Evolutionary conservation across 2,329 filamentous ascomycete genomes (phyloP).

Genomic region (Colletotrichum salicis): DNA sequence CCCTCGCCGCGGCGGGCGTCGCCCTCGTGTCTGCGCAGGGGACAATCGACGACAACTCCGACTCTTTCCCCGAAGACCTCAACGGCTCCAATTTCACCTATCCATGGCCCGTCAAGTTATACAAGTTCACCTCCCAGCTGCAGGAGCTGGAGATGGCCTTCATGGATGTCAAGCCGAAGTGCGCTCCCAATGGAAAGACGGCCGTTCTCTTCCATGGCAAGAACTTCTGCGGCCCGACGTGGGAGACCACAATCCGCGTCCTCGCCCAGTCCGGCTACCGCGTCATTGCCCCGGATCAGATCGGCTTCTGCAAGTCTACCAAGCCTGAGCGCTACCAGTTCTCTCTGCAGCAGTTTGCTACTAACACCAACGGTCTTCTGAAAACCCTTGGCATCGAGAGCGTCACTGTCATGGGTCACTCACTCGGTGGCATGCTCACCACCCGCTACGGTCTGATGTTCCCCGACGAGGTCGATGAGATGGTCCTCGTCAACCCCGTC

Average conservation of each 20-base stretch:
- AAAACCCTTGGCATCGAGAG: conserved; percentile 53
- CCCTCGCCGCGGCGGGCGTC: conserved; percentile 34
- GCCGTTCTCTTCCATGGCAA: conserved; percentile 64
- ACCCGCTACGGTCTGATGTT: conserved; percentile 63
- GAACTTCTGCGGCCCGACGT: conserved; percentile 66
- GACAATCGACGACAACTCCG: conserved; percentile 47
- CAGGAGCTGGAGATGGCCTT: conserved; percentile 65
- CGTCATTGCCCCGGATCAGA: conserved; percentile 63
- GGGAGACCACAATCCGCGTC: conserved; percentile 57
- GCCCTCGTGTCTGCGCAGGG: conserved; percentile 40
- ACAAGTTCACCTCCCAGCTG: conserved; percentile 58
- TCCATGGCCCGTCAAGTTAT: conserved; percentile 60
- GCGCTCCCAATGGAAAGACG: conserved; percentile 49
- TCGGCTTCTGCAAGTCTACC: conserved; percentile 68
- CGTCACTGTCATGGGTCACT: conserved; percentile 63
- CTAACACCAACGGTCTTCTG: conserved; percentile 62
- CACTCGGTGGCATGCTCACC: conserved; percentile 65
- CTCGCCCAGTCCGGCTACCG: conserved; percentile 58
- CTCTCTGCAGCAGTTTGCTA: conserved; percentile 60
- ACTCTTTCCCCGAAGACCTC: conserved; percentile 52
- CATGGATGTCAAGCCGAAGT: conserved; percentile 59
- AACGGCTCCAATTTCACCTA: conserved; percentile 65
- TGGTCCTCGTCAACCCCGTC: conserved; percentile 63
- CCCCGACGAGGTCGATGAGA: conserved; percentile 51
- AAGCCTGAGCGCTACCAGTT: conserved; percentile 64